These are phyloP conservation scores for Mortierella sp. DNA, from an alignment of 371 early-diverging fungal species.

Conservation along the genomic window DNA sequence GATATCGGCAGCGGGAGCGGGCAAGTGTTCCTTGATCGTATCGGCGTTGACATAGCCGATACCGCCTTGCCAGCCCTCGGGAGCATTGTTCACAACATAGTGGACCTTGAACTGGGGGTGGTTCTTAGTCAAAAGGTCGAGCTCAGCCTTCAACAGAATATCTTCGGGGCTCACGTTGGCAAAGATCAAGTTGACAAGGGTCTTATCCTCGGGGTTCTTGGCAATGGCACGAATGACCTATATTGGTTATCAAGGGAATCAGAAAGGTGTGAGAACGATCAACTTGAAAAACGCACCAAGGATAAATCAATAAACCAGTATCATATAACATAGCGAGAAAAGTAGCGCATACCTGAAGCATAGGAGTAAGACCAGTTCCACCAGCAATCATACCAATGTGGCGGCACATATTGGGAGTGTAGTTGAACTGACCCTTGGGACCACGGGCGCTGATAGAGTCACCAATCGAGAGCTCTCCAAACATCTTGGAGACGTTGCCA, in stretches of 20 bases:
- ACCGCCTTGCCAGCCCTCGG: slow-evolving; percentile 86
- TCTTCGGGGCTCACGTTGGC: slow-evolving; percentile 93
- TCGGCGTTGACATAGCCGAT: slow-evolving; percentile 88
- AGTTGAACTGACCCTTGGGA: slow-evolving; percentile 92
- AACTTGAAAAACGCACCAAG: slow-evolving; percentile 1
- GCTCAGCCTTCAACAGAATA: slow-evolving; percentile 86
- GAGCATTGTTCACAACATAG: slow-evolving; percentile 90
- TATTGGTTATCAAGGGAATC: not conserved
- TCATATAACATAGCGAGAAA: not conserved
- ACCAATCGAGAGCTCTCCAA: slow-evolving; percentile 81
- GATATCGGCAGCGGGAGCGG: slow-evolving; percentile 80
- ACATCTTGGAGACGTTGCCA: slow-evolving; percentile 86
- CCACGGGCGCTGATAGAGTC: slow-evolving; percentile 87
- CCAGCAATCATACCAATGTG: slow-evolving; percentile 95
- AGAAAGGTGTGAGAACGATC: not conserved
- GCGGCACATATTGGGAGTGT: slow-evolving; percentile 84
- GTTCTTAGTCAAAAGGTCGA: slow-evolving; percentile 79
- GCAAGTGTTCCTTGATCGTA: slow-evolving; percentile 80
- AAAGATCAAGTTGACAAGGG: slow-evolving; percentile 85
- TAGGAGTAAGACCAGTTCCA: slow-evolving; percentile 95
- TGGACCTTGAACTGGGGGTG: slow-evolving; percentile 85
- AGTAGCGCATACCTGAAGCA: slow-evolving; percentile 78
- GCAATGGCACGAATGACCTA: slow-evolving; percentile 85
- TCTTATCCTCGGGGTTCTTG: slow-evolving; percentile 87
- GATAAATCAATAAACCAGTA: not conserved